Base-by-base conservation (phyloP, 2,329 filamentous ascomycete genomes). In the Fusarium continuum region DNA sequence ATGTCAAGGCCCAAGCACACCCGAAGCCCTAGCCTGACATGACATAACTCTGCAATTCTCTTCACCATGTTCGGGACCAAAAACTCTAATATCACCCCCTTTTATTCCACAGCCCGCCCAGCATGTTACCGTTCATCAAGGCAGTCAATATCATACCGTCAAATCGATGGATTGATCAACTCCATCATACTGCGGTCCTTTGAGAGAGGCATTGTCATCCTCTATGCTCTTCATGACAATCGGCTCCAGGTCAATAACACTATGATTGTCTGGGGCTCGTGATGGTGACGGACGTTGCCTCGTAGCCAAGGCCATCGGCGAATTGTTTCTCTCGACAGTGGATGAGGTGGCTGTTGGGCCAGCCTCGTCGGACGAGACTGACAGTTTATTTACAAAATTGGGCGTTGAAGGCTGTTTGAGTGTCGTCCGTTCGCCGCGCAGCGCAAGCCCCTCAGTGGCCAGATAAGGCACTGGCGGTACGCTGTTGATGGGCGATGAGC, bases 101-200 rank as follows among this genome's bases (percentile, higher is more conserved):
- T 35, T 22, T 49, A 22, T 36, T 34, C 20, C n/a, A 29, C 17
- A 23, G 20, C 40, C 9, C 29, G 44, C 20, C 34, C 28, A 45
- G 17, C 22, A 17, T 25, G 6, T 29, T 43, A 19, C n/a, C 19
- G 10, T 14, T 13, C 13, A 38, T 17, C 20, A 39, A 29, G 19
- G 14, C 17, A 34, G 25, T 14, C n/a, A 14, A 11, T 20, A 13
- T 52, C 35, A 39, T 17, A n/a, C 38, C 11, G 56, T 58, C 44
- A 70, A 54, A 41, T 64, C 64, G 35, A 69, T 59, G 16, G 56
- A 43, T n/a, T 68, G 64, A 19, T 75, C 75, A 34, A 76, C 67
- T n/a, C 75, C 74, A 41, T 74, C 72, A 52, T 76, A 76, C 31
- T 66, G 67, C 5, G 70, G 59, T 11, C 65, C 64, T 16, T 19